Conservation (phyloP, 371 early-diverging fungal species). For the Mortierella sp. region DNA sequence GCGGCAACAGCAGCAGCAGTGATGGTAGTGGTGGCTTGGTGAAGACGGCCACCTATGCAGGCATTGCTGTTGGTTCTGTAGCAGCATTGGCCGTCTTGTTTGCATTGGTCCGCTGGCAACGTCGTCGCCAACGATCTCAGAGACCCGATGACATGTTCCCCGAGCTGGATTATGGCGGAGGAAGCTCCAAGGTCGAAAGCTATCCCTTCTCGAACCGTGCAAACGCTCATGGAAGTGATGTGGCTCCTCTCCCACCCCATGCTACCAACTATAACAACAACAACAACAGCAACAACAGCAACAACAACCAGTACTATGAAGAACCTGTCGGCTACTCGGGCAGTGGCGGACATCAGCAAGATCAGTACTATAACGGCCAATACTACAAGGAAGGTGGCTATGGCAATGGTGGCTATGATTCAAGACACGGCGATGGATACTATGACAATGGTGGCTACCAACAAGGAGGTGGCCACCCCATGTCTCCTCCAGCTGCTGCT, state of each 20-base stretch:
- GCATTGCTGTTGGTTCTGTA: slow-evolving; percentile 41
- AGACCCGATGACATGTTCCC: slow-evolving; percentile 40
- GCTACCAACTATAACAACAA: neutral
- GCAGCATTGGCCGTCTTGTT: slow-evolving; percentile 31
- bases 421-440: slow-evolving; percentile 17
- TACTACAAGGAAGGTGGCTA: slow-evolving; percentile 20
- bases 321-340: slow-evolving; percentile 36
- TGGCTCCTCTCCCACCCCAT: neutral
- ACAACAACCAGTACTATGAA: slow-evolving; percentile 37
- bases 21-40: neutral
- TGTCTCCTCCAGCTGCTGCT: slow-evolving; percentile 18
- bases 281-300: slow-evolving; percentile 13
- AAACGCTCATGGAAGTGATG: slow-evolving; percentile 38
- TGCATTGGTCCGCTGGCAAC: slow-evolving; percentile 45
- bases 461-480: slow-evolving; percentile 1
- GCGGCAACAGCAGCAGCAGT: too few species aligned
- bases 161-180: slow-evolving; percentile 40
- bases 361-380: slow-evolving; percentile 40
- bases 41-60: slow-evolving; percentile 31
- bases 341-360: slow-evolving; percentile 11
- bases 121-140: slow-evolving; percentile 38
- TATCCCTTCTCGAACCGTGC: slow-evolving; percentile 44
- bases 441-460: slow-evolving; percentile 34
- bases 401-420: slow-evolving; percentile 10
- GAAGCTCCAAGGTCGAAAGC: slow-evolving; percentile 15